Conservation (phyloP, 495 filamentous ascomycete species). For the Ramalina intermedia region DNA sequence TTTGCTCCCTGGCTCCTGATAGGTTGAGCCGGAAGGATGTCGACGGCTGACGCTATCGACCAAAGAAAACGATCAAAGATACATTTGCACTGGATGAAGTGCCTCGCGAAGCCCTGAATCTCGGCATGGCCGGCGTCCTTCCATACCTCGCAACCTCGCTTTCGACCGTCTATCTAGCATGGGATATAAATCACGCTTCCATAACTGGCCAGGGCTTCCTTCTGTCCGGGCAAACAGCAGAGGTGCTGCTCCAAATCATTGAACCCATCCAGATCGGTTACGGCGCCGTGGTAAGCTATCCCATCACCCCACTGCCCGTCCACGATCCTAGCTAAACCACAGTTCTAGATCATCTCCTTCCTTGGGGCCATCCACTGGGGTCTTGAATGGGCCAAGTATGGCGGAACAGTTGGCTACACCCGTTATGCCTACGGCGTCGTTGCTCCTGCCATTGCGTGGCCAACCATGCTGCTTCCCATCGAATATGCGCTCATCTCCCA, state of each 20-base stretch:
- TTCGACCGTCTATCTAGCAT: slow-evolving; percentile 75
- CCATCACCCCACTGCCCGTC: neutral
- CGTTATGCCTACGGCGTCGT: slow-evolving; percentile 75
- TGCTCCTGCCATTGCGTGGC: slow-evolving; percentile 82
- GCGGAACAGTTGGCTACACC: slow-evolving; percentile 55
- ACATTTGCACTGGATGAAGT: slow-evolving; percentile 69
- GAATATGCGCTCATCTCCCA: slow-evolving; percentile 84
- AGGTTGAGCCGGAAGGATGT: no score
- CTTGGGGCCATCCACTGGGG: slow-evolving; percentile 95
- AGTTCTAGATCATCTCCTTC: slow-evolving; percentile 71
- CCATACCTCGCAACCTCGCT: slow-evolving; percentile 84
- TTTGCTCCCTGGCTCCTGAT: neutral
- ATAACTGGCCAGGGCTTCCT: slow-evolving; percentile 46
- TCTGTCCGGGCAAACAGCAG: slow-evolving; percentile 56
- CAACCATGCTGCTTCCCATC: slow-evolving; percentile 71
- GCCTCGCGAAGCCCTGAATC: slow-evolving; percentile 61
- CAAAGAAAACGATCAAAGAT: slow-evolving; percentile 67
- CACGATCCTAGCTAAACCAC: no score
- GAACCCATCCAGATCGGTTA: slow-evolving; percentile 90
- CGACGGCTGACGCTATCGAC: neutral
- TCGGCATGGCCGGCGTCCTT: slow-evolving; percentile 79
- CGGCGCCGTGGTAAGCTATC: slow-evolving; percentile 63
- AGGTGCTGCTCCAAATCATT: slow-evolving; percentile 58
- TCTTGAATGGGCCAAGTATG: slow-evolving; percentile 61
- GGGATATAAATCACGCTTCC: slow-evolving; percentile 55